Percentiles rank a stretch among this genome's conserved stretches.
These are phyloP conservation scores for Calonectria ilicicola DNA, from an alignment of 2,329 filamentous ascomycete genomes.

Conservation along the genomic window DNA sequence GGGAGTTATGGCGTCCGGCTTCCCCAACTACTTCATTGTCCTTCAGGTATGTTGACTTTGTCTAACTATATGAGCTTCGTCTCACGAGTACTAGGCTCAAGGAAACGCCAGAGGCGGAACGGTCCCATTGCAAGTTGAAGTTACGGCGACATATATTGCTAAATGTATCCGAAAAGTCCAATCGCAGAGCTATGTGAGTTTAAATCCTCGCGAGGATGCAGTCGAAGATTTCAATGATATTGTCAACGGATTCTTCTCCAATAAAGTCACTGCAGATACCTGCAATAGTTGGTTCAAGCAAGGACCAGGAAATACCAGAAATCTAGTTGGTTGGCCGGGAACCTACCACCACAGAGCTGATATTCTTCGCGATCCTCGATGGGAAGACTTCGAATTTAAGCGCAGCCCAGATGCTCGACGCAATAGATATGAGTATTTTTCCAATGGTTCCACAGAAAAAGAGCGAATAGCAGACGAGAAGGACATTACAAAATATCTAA, in stretches of 20 bases:
- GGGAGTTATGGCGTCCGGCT: neutral
- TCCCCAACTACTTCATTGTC: neutral
- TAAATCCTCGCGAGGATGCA: neutral
- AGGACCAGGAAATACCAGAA: conserved; percentile 1
- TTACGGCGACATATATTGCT: neutral
- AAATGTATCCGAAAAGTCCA: neutral
- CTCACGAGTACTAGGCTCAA: neutral
- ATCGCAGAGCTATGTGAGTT: neutral
- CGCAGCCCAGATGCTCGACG: neutral
- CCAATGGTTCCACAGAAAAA: neutral
- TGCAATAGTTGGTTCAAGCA: conserved; percentile 22
- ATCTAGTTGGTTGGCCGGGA: neutral
- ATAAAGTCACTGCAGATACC: conserved; percentile 5
- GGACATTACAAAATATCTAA: neutral
- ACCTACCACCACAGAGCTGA: neutral
- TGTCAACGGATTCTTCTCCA: conserved; percentile 13
- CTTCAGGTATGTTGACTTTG: neutral
- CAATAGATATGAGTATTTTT: neutral
- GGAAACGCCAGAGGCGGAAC: neutral
- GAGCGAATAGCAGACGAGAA: neutral
- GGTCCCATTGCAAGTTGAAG: neutral
- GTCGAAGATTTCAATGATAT: conserved; percentile 17
- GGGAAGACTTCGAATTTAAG: conserved; percentile 2
- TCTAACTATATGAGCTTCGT: no score
- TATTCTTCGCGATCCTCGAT: neutral